A percentile compares a stretch with the other conserved stretches of the same genome.
Conservation (phyloP, 352 stramenopile genomes). For the Thalassiosira mediterranea region DNA sequence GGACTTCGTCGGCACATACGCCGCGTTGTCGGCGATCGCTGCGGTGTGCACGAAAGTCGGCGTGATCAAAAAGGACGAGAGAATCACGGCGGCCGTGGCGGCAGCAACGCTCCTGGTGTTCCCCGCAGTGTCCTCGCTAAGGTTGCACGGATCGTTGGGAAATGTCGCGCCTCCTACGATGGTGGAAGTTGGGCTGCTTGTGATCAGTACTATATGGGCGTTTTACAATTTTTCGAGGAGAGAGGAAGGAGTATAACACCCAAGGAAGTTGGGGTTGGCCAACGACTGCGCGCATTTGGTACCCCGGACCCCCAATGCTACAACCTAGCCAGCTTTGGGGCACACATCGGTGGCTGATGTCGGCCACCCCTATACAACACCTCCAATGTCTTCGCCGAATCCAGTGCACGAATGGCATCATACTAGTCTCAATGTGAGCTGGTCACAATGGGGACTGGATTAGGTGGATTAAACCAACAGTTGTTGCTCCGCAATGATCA, state of each 20-base stretch:
- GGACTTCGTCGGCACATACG: conserved; percentile 50
- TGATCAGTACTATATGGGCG: conserved; percentile 22
- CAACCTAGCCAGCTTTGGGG: too few relatives aligned
- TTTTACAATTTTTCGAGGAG: conserved; percentile 31
- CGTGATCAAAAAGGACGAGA: conserved; percentile 24
- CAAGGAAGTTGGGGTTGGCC: too few relatives aligned
- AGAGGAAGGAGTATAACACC: conserved; percentile 7
- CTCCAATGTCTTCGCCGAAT: too few relatives aligned
- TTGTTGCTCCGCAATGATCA: too few relatives aligned
- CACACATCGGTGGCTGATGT: too few relatives aligned
- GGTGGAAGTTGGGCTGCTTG: conserved; percentile 31
- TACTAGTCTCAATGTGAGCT: too few relatives aligned
- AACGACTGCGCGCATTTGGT: too few relatives aligned
- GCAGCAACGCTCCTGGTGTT: conserved; percentile 20
- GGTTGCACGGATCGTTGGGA: conserved; percentile 21
- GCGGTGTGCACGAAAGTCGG: conserved; percentile 26
- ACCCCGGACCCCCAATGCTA: too few relatives aligned
- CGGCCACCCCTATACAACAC: too few relatives aligned
- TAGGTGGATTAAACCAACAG: too few relatives aligned
- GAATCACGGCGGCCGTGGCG: conserved; percentile 30
- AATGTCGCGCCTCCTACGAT: conserved; percentile 8
- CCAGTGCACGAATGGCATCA: too few relatives aligned
- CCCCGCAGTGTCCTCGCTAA: conserved; percentile 26
- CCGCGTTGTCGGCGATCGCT: conserved; percentile 35
- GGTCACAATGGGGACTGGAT: too few relatives aligned